These are phyloP conservation scores for Blastocystis sp. DNA, from an alignment of 352 stramenopile species.

Conservation along the genomic window DNA sequence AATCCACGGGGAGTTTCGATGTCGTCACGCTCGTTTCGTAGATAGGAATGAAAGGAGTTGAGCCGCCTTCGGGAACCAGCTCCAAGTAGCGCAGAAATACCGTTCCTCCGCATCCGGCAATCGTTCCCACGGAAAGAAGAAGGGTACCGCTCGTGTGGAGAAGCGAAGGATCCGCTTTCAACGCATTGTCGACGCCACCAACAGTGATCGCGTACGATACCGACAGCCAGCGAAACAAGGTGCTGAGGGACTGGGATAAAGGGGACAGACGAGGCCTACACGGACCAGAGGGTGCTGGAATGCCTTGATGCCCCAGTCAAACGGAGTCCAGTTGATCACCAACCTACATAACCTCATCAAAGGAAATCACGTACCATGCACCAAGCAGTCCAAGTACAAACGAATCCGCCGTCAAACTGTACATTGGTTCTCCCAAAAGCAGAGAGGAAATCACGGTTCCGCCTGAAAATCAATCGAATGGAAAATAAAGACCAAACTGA, in stretches of 20 bases:
- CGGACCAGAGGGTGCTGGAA: not conserved
- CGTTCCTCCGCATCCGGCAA: not conserved
- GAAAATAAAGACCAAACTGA: not conserved
- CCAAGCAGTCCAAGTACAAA: not conserved
- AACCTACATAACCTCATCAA: constrained; percentile 1
- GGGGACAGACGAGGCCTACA: not conserved
- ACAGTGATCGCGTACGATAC: not conserved
- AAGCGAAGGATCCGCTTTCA: not conserved
- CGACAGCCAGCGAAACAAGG: not conserved
- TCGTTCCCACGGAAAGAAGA: not conserved
- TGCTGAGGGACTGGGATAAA: not conserved
- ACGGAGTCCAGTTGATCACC: not conserved
- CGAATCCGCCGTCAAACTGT: not conserved
- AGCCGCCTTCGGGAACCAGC: not conserved
- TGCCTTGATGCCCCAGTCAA: not conserved
- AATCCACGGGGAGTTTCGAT: not conserved
- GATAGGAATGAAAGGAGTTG: not conserved
- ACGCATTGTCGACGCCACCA: not conserved
- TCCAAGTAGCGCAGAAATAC: not conserved
- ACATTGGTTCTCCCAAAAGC: not conserved
- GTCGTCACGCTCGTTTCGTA: not conserved
- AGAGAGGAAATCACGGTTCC: not conserved
- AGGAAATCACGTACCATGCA: not conserved
- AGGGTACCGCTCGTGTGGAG: not conserved
- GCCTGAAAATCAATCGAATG: not conserved